Percentiles rank a stretch among this genome's conserved stretches.
phyloP scores from a whole-genome alignment of 352 stramenopile genomes.

The Blastocystis hominis region DNA sequence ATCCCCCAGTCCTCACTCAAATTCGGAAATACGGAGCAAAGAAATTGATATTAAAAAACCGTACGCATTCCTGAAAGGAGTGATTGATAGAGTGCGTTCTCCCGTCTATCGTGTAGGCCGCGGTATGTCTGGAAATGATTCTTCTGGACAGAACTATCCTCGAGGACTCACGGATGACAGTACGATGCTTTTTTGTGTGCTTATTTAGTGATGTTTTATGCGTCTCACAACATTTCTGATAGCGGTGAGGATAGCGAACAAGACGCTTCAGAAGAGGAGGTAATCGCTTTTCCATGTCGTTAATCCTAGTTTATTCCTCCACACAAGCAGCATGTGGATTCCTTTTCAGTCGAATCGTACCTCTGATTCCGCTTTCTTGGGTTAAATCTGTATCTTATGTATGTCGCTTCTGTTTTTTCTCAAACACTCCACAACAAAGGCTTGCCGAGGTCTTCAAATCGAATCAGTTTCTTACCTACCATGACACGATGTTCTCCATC shows the following conservation, averaged over 20 bases:
- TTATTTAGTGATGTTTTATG: constrained; percentile 54
- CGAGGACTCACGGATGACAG: constrained; percentile 34
- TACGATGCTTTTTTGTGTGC: not conserved
- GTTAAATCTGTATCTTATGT: constrained; percentile 22
- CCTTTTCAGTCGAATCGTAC: constrained; percentile 16
- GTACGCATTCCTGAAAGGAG: not conserved
- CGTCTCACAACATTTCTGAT: not conserved
- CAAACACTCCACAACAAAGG: not conserved
- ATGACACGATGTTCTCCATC: not conserved
- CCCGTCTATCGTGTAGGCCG: not conserved
- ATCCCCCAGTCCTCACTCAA: not conserved
- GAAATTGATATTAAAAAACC: constrained; percentile 13
- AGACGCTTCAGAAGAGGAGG: not conserved
- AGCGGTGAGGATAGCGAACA: not conserved
- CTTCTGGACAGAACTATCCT: too few relatives aligned
- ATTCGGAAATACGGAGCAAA: not conserved
- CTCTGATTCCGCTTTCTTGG: not conserved
- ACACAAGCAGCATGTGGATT: constrained; percentile 34
- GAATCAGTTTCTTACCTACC: not conserved
- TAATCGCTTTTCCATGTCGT: not conserved
- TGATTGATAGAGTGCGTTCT: not conserved
- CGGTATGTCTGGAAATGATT: too few relatives aligned
- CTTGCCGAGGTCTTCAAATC: constrained; percentile 19
- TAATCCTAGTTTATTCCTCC: constrained; percentile 32
- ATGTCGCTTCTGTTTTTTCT: not conserved